These are phyloP conservation scores for Pichia paraexigua DNA, from an alignment of 805 yeast species.

Conservation along the genomic window DNA sequence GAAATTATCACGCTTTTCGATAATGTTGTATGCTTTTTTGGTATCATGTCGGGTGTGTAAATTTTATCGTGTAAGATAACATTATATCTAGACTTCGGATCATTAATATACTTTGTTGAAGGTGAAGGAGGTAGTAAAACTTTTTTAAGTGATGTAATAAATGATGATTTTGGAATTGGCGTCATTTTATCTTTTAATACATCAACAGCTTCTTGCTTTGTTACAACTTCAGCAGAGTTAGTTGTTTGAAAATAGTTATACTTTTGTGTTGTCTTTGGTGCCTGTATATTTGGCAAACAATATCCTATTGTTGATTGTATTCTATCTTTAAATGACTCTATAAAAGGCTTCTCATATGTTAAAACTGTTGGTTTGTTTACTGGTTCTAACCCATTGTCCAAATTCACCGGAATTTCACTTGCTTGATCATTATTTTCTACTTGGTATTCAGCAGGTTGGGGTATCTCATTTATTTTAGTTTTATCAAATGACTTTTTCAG, in stretches of 20 bases:
- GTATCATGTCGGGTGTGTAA: slow-evolving; percentile 54
- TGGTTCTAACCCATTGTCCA: slow-evolving; percentile 9
- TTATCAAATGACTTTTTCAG: neutral
- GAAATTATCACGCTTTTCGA: slow-evolving; percentile 23
- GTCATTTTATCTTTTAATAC: slow-evolving; percentile 2
- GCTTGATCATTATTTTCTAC: slow-evolving; percentile 11
- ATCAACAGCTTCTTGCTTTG: slow-evolving; percentile 8
- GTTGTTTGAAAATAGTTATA: slow-evolving; percentile 27
- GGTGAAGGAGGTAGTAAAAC: slow-evolving; percentile 80
- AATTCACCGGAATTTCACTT: slow-evolving; percentile 27
- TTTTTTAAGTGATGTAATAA: slow-evolving; percentile 70
- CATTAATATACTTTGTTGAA: slow-evolving; percentile 50
- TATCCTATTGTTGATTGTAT: slow-evolving; percentile 37
- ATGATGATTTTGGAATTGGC: slow-evolving; percentile 60
- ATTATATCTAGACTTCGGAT: slow-evolving; percentile 54
- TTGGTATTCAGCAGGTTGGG: neutral
- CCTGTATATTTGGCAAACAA: slow-evolving; percentile 31
- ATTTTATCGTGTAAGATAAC: slow-evolving; percentile 77
- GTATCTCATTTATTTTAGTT: neutral
- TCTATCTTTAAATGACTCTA: slow-evolving; percentile 17
- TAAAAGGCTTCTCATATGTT: neutral
- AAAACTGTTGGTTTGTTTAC: neutral
- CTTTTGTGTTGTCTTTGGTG: slow-evolving; percentile 14
- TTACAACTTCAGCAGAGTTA: slow-evolving; percentile 6
- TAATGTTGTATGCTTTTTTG: slow-evolving; percentile 22